Percentiles rank a stretch among this genome's conserved stretches.
phyloP scores from a whole-genome alignment of 148 eudicot species.

The Dysphania ambrosioides region DNA sequence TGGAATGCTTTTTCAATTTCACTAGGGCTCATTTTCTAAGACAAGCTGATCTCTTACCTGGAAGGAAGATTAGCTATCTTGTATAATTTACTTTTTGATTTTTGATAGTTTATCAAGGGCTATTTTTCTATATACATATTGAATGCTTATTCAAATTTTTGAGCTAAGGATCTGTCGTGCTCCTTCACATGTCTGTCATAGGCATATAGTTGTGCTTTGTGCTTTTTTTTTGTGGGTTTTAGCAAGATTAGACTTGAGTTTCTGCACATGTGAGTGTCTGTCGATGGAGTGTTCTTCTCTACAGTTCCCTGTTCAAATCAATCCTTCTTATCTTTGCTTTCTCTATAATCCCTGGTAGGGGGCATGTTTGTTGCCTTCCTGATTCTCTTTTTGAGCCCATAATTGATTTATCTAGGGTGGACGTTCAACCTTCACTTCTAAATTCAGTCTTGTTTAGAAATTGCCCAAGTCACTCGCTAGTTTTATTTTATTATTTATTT shows the following conservation, averaged over 20 bases:
- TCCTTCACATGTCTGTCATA: background rate
- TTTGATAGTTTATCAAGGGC: too few relatives aligned
- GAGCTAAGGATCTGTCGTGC: background rate
- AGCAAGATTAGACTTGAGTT: background rate
- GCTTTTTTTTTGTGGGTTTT: background rate
- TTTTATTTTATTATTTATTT: conserved; percentile 1
- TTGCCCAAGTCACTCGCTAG: background rate
- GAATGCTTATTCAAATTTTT: too few relatives aligned
- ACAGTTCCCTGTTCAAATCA: background rate
- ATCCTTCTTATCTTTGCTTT: background rate
- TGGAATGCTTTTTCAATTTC: background rate
- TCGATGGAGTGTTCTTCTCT: background rate
- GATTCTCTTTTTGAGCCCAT: background rate
- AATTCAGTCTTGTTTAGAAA: background rate
- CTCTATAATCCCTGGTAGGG: background rate
- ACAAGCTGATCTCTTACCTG: too few relatives aligned
- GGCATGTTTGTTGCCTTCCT: background rate
- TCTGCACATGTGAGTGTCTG: background rate
- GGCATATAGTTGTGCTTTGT: background rate
- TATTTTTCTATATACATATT: too few relatives aligned
- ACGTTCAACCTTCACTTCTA: background rate
- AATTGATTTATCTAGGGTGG: background rate
- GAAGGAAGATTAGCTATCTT: too few relatives aligned
- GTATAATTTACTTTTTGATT: too few relatives aligned
- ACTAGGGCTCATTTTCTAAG: too few relatives aligned